Percentiles rank a stretch among this genome's conserved stretches.
Evolutionary conservation across 2,329 filamentous ascomycete genomes (phyloP).

Genomic region (Xylaria sp.): DNA sequence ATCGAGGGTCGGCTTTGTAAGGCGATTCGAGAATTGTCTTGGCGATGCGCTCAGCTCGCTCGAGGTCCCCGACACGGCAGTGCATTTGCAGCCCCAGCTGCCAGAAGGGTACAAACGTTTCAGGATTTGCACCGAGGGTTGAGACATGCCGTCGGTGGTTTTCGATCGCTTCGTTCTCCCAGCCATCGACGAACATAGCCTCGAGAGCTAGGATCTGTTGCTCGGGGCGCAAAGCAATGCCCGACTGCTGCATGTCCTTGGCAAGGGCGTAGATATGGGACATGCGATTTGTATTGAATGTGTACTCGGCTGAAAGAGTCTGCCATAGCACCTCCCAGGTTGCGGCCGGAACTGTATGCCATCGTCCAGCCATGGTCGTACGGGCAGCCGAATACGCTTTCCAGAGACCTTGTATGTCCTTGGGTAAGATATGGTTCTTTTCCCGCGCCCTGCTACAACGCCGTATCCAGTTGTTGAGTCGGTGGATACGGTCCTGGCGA

Average conservation of each 20-base stretch:
- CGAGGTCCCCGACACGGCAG: constrained; percentile 66
- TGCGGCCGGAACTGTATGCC: constrained; percentile 67
- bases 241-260: constrained; percentile 72
- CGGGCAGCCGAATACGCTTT: constrained; percentile 62
- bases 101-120: constrained; percentile 67
- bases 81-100: constrained; percentile 75
- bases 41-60: constrained; percentile 67
- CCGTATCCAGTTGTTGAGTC: constrained; percentile 47
- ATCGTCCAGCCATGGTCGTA: constrained; percentile 56
- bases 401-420: constrained; percentile 52
- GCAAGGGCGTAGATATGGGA: constrained; percentile 70
- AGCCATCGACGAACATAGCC: constrained; percentile 72
- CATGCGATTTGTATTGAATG: constrained; percentile 66
- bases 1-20: constrained; percentile 62
- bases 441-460: constrained; percentile 38
- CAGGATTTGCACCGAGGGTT: constrained; percentile 61
- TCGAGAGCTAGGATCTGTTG: constrained; percentile 77
- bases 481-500: constrained; percentile 36
- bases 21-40: constrained; percentile 62
- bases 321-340: constrained; percentile 76
- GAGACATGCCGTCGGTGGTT: constrained; percentile 70
- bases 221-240: constrained; percentile 62
- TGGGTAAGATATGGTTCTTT: constrained; percentile 33
- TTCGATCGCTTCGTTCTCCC: constrained; percentile 68
- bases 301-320: constrained; percentile 63